phyloP scores from a whole-genome alignment of 768 basidiomycete genomes.

The Guyanaporus albipodus region DNA sequence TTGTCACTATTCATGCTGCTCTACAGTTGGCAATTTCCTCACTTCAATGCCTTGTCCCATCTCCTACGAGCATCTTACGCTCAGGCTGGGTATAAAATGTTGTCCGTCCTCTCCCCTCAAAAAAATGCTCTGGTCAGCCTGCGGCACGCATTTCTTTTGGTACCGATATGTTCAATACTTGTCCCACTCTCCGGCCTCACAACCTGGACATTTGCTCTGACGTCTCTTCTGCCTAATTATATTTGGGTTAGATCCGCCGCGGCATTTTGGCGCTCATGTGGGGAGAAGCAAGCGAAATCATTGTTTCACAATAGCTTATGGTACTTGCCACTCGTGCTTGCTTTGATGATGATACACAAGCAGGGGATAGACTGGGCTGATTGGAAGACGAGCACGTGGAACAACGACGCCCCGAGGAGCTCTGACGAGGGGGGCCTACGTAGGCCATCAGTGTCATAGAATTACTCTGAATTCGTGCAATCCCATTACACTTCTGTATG shows the following conservation, averaged over 20 bases:
- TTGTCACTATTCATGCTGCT: constrained; percentile 78
- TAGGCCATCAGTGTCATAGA: no score
- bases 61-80: constrained; percentile 86
- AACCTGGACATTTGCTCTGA: constrained; percentile 84
- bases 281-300: constrained; percentile 72
- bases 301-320: constrained; percentile 82
- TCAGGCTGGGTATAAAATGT: constrained; percentile 91
- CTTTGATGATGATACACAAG: constrained; percentile 94
- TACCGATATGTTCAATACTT: constrained; percentile 75
- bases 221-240: constrained; percentile 70
- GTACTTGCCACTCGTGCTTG: constrained; percentile 87
- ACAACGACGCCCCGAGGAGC: background rate
- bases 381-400: constrained; percentile 34
- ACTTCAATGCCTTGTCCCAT: constrained; percentile 93
- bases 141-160: constrained; percentile 72
- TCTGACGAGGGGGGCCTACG: background rate
- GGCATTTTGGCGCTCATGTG: constrained; percentile 66
- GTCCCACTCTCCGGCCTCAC: constrained; percentile 89
- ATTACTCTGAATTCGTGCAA: no score
- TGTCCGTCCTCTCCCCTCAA: constrained; percentile 70
- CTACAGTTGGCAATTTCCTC: constrained; percentile 98
- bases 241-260: constrained; percentile 66
- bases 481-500: no score
- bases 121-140: constrained; percentile 85
- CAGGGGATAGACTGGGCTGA: constrained; percentile 74